A percentile compares a stretch with the other conserved stretches of the same genome.
These are phyloP conservation scores for Tetragonia tetragonoides DNA, from an alignment of 148 eudicot species.

Conservation along the genomic window DNA sequence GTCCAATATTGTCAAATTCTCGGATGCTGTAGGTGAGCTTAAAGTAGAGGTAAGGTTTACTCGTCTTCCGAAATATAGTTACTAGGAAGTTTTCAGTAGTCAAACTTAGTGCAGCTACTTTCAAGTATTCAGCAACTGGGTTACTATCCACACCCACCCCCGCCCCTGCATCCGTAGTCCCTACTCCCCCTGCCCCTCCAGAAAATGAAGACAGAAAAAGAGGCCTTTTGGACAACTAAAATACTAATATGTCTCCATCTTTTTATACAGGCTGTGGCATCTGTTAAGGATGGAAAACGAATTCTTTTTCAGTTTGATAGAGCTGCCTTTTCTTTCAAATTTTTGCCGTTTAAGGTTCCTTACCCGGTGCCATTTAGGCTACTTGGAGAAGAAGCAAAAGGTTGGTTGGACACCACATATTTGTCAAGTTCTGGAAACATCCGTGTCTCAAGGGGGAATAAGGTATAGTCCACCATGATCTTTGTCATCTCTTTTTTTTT, in stretches of 20 bases:
- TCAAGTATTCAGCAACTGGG: background rate
- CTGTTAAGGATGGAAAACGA: conserved; percentile 73
- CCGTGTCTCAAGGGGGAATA: conserved; percentile 93
- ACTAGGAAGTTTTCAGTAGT: background rate
- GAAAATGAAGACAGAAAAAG: background rate
- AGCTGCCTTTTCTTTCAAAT: conserved; percentile 88
- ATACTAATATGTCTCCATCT: background rate
- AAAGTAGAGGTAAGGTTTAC: conserved; percentile 81
- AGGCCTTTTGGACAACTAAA: background rate
- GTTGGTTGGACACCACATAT: conserved; percentile 98
- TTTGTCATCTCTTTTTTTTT: background rate
- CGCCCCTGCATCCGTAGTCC: too few relatives aligned
- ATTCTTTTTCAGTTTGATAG: conserved; percentile 89
- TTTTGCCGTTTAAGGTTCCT: conserved; percentile 92
- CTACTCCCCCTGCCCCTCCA: too few relatives aligned
- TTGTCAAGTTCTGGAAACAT: conserved; percentile 84
- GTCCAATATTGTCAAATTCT: conserved; percentile 87
- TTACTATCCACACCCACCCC: background rate
- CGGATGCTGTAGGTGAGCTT: conserved; percentile 84
- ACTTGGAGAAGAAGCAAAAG: conserved; percentile 97
- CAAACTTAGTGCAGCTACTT: background rate
- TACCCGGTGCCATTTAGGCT: conserved; percentile 97
- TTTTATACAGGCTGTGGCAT: conserved; percentile 69
- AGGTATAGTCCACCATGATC: conserved; percentile 47
- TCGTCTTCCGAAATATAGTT: background rate